These are phyloP conservation scores for Boletus reticuloceps DNA, from an alignment of 768 basidiomycete species.

Conservation along the genomic window DNA sequence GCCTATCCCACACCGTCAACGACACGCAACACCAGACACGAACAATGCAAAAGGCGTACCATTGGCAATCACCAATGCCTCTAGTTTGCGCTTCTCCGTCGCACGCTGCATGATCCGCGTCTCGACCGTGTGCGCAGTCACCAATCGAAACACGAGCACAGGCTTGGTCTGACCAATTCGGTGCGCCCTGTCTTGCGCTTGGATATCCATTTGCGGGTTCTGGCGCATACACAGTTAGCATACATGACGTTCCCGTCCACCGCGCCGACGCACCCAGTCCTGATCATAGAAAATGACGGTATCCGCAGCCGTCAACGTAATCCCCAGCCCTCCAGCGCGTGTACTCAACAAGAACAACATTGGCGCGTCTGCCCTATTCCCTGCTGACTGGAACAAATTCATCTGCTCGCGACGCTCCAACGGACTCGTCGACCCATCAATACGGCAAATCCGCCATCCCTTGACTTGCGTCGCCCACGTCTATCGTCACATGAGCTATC, in stretches of 20 bases:
- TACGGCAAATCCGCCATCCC: constrained; percentile 81
- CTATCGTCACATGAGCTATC: constrained; percentile 2
- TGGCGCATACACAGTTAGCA: constrained; percentile 28
- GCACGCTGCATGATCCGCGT: constrained; percentile 89
- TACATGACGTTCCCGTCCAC: background rate
- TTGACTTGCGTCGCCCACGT: constrained; percentile 86
- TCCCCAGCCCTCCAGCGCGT: constrained; percentile 92
- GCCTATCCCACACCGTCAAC: constrained; percentile 37
- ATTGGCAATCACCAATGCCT: constrained; percentile 93
- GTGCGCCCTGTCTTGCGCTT: constrained; percentile 95
- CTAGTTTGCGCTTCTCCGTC: constrained; percentile 82
- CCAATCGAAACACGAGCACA: constrained; percentile 85
- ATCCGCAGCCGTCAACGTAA: constrained; percentile 81
- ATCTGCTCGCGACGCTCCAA: constrained; percentile 82
- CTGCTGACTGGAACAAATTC: constrained; percentile 75
- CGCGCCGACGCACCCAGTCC: constrained; percentile 17
- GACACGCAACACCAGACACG: background rate
- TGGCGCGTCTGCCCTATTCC: constrained; percentile 60
- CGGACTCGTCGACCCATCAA: constrained; percentile 87
- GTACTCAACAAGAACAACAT: constrained; percentile 86
- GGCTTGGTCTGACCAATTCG: constrained; percentile 93
- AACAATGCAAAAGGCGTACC: constrained; percentile 34
- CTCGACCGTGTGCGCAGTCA: constrained; percentile 88
- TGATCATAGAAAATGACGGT: constrained; percentile 28
- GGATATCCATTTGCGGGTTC: constrained; percentile 96